These are phyloP conservation scores for Sugiyamaella castrensis DNA, from an alignment of 1,139 yeast genomes.

Conservation along the genomic window DNA sequence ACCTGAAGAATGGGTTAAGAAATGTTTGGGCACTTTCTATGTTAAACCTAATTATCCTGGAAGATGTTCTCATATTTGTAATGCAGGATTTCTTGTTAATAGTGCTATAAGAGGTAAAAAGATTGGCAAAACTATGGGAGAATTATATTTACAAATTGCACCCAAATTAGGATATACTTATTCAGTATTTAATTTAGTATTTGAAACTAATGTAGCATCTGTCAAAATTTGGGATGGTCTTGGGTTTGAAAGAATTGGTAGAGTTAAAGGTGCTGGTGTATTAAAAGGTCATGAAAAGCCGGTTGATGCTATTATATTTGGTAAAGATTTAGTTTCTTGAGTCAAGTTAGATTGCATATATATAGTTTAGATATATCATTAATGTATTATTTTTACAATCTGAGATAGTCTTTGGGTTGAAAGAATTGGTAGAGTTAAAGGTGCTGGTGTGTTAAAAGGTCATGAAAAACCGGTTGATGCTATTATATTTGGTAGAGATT, in stretches of 20 bases:
- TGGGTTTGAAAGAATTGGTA: slow-evolving; percentile 73
- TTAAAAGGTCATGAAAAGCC: slow-evolving; percentile 79
- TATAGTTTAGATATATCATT: slow-evolving; percentile 84
- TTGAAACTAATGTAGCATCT: slow-evolving; percentile 83
- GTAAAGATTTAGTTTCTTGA: slow-evolving; percentile 48
- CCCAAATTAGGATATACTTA: slow-evolving; percentile 83
- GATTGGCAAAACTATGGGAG: slow-evolving; percentile 79
- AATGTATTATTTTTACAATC: slow-evolving; percentile 77
- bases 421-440: slow-evolving; percentile 71
- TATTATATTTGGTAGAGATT: slow-evolving; percentile 60
- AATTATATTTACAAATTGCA: slow-evolving; percentile 87
- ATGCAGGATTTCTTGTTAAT: slow-evolving; percentile 83
- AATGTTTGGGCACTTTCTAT: slow-evolving; percentile 80
- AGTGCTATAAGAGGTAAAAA: slow-evolving; percentile 94
- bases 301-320: slow-evolving; percentile 77
- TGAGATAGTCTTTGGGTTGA: slow-evolving; percentile 78
- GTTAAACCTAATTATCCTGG: slow-evolving; percentile 92
- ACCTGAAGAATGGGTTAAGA: slow-evolving; percentile 77
- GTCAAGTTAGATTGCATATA: too few species aligned
- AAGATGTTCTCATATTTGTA: slow-evolving; percentile 87
- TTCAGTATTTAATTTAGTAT: slow-evolving; percentile 78
- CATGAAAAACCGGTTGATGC: slow-evolving; percentile 82
- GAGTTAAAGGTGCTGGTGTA: slow-evolving; percentile 79
- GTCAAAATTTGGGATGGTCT: slow-evolving; percentile 75
- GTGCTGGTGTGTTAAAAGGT: slow-evolving; percentile 85